Conservation (phyloP, 768 basidiomycete species). For the Naganishia randhawae region DNA sequence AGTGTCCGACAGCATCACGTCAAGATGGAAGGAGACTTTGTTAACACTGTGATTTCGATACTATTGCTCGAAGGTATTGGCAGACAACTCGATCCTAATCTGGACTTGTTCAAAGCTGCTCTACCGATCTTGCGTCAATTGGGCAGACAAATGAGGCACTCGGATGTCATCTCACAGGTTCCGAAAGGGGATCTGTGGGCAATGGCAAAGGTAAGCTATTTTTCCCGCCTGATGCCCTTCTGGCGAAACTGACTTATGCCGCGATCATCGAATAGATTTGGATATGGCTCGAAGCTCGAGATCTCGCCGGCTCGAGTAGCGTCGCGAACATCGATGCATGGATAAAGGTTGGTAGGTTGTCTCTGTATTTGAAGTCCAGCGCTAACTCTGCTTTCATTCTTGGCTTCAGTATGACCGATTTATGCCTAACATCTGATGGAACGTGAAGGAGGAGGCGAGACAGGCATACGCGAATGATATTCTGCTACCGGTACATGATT, state of each 20-base stretch:
- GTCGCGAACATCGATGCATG: conserved; percentile 78
- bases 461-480: neutral
- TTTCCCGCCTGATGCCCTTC: neutral
- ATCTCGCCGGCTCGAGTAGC: conserved; percentile 69
- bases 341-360: conserved; percentile 64
- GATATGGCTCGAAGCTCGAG: conserved; percentile 89
- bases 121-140: conserved; percentile 88
- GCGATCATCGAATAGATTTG: conserved; percentile 61
- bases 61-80: conserved; percentile 93
- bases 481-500: no score
- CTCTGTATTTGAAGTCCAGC: neutral
- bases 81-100: conserved; percentile 78
- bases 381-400: neutral
- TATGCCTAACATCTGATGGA: conserved; percentile 3
- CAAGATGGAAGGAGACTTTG: conserved; percentile 97
- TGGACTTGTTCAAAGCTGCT: conserved; percentile 94
- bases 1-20: conserved; percentile 88
- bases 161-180: conserved; percentile 61
- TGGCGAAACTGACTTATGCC: conserved; percentile 9
- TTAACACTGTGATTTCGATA: conserved; percentile 94
- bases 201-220: conserved; percentile 70
- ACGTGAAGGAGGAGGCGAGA: neutral
- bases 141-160: conserved; percentile 82
- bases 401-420: conserved; percentile 12
- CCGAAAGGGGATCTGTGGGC: conserved; percentile 73